Percentiles rank a stretch among this genome's conserved stretches.
Conservation (phyloP, 2,329 filamentous ascomycete species). For the Nemania diffusa region DNA sequence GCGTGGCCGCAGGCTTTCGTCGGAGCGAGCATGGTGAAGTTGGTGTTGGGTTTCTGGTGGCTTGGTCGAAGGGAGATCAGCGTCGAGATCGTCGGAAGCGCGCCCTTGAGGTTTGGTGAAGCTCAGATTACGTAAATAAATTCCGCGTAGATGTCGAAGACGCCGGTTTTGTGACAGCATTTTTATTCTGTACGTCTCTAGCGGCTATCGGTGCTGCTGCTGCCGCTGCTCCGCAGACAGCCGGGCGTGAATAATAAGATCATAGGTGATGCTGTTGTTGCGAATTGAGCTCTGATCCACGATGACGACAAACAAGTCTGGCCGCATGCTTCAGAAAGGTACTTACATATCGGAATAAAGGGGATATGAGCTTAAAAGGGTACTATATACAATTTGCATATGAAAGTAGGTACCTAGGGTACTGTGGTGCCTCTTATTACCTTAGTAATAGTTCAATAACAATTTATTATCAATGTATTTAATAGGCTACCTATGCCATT, state of each 20-base stretch:
- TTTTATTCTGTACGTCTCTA: slow-evolving; percentile 20
- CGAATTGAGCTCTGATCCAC: not conserved
- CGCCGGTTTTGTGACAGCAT: slow-evolving; percentile 81
- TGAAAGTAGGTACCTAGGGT: not conserved
- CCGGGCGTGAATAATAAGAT: slow-evolving; percentile 37
- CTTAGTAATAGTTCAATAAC: too few relatives aligned
- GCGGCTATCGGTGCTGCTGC: slow-evolving; percentile 40
- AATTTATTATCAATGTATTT: too few relatives aligned
- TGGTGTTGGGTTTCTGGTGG: slow-evolving; percentile 56
- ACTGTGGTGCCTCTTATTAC: too few relatives aligned
- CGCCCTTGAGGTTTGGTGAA: slow-evolving; percentile 67
- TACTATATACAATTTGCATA: too few relatives aligned
- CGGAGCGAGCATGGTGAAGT: slow-evolving; percentile 67
- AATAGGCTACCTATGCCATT: too few relatives aligned
- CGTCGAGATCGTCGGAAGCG: slow-evolving; percentile 83
- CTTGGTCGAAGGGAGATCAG: slow-evolving; percentile 76
- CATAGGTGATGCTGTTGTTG: slow-evolving; percentile 31
- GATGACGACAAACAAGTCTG: slow-evolving; percentile 10
- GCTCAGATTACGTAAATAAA: slow-evolving; percentile 86
- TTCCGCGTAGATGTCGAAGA: slow-evolving; percentile 85
- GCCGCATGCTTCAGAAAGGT: not conserved
- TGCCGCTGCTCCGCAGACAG: slow-evolving; percentile 47
- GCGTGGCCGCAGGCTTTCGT: slow-evolving; percentile 59
- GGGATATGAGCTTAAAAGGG: too few relatives aligned
- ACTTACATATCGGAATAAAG: not conserved